phyloP scores from a whole-genome alignment of 768 basidiomycete genomes.

The Russula sp. region DNA sequence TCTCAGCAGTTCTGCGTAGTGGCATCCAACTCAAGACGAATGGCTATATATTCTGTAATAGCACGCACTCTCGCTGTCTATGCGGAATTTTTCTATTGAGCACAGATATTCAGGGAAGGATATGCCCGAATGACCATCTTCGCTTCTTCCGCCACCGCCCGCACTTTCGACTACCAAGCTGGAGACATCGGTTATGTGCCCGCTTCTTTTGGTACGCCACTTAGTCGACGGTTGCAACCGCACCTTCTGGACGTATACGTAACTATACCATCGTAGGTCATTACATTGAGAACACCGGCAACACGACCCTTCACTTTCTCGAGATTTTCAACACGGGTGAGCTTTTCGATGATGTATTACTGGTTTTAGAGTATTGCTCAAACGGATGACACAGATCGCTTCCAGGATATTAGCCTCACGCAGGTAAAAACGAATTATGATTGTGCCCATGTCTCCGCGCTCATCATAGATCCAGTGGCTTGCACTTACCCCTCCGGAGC shows the following conservation, averaged over 20 bases:
- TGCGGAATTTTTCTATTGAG: slow-evolving; percentile 4
- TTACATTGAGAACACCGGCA: slow-evolving; percentile 41
- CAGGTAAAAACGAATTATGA: slow-evolving; percentile 24
- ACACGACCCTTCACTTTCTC: slow-evolving; percentile 35
- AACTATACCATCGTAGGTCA: slow-evolving; percentile 28
- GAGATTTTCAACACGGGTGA: slow-evolving; percentile 36
- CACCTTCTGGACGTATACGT: too few relatives aligned
- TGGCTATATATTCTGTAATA: slow-evolving; percentile 52
- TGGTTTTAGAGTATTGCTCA: background rate
- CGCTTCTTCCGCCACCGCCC: slow-evolving; percentile 45
- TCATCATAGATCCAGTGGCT: slow-evolving; percentile 16
- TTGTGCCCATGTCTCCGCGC: background rate
- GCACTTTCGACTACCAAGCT: slow-evolving; percentile 55
- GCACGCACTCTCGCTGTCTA: background rate
- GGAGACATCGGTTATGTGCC: slow-evolving; percentile 63
- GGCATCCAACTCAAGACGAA: slow-evolving; percentile 66
- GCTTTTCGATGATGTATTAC: background rate
- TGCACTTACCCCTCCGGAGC: slow-evolving; percentile 32
- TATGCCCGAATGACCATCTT: slow-evolving; percentile 51
- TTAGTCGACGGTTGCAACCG: background rate
- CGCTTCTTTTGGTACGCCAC: slow-evolving; percentile 43
- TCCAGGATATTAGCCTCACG: slow-evolving; percentile 31
- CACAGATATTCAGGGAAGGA: slow-evolving; percentile 40
- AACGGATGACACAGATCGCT: slow-evolving; percentile 24
- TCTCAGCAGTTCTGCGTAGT: slow-evolving; percentile 33